Evolutionary conservation across 2,329 filamentous ascomycete species (phyloP).

Genomic region (Lecanicillium sp.): DNA sequence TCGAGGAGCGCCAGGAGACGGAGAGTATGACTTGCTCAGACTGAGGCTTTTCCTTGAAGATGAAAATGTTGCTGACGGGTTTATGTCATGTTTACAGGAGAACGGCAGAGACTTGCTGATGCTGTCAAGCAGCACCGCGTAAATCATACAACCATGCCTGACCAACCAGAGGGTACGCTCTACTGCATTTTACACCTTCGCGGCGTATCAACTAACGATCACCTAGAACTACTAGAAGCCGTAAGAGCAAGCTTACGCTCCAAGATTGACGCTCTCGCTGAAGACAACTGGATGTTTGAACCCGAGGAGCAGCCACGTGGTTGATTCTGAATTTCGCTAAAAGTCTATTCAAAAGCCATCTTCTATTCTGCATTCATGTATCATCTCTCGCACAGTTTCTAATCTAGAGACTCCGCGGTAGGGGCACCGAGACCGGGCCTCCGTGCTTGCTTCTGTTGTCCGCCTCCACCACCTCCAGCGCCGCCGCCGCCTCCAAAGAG

Average conservation of each 20-base stretch:
- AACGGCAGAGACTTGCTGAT: conserved; percentile 51
- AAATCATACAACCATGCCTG: conserved; percentile 44
- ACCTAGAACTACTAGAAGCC: conserved; percentile 59
- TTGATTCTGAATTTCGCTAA: conserved; percentile 14
- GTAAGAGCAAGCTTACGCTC: conserved; percentile 62
- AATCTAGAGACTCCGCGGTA: conserved; percentile 51
- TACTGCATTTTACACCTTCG: neutral
- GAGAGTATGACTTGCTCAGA: too few relatives aligned
- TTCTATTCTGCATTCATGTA: neutral
- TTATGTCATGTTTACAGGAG: conserved; percentile 31
- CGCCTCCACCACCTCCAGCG: conserved; percentile 35
- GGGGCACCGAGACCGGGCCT: conserved; percentile 35
- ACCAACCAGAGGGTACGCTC: conserved; percentile 56
- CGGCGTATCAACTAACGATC: conserved; percentile 9
- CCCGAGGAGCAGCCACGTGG: conserved; percentile 46
- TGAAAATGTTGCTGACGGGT: too few relatives aligned
- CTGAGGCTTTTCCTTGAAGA: too few relatives aligned
- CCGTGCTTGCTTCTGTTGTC: conserved; percentile 21
- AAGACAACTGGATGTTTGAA: conserved; percentile 91
- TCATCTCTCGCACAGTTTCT: conserved; percentile 12
- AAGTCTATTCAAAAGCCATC: conserved; percentile 14
- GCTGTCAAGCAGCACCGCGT: conserved; percentile 54
- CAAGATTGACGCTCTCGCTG: conserved; percentile 64
- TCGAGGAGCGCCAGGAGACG: conserved; percentile 49
- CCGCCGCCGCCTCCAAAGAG: conserved; percentile 72